Evolutionary conservation across 768 basidiomycete species (phyloP), one percentile per base, ranked within the genome.

Genomic region (Mycena metata): DNA sequence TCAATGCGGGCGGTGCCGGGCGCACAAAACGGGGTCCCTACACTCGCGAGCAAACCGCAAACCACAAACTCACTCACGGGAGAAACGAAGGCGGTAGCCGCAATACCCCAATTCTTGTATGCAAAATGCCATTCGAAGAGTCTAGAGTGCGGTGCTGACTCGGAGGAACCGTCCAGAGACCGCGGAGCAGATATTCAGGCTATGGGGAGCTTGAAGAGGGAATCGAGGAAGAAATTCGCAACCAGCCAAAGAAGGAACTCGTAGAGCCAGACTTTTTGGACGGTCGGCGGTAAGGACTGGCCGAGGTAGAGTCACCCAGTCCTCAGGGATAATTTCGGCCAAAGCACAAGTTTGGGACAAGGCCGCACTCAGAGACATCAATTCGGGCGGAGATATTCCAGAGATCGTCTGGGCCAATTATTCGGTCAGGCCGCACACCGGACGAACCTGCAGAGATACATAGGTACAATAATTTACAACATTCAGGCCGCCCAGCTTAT

Each of bases 151-250:
- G 60, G 42, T 30, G 43, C 57, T 45, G 42, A 46, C 43, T 45
- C 43, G 35, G 59, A 60, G 60, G 60, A 61, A 61, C 50, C 60
- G 21, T 60, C 60, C 60, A 50, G 24, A 35, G 60, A 51, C 49
- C 60, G 49, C 60, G 49, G 60, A 52, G 60, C 13, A 35, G 42
- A n/a, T 17, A 36, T 39, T 11, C 13, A 23, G 35, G 23, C 35
- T 19, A 10, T n/a, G 24, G 10, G 33, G 33, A 47, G 49, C 36
- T 58, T 43, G 41, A 33, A 46, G 30, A 16, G 39, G 41, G 56
- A 52, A 52, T 52, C 51, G 30, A 52, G 26, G 51, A 42, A 43
- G 41, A 57, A 43, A 57, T 57, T 11, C 42, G 42, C 12, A 10
- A 35, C 52, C n/a, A n/a, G 26, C 33, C 16, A 24, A 43, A 24